A percentile compares a stretch with the other conserved stretches of the same genome.
Conservation (phyloP, 441 rosid genomes). For the Populus hybrid region DNA sequence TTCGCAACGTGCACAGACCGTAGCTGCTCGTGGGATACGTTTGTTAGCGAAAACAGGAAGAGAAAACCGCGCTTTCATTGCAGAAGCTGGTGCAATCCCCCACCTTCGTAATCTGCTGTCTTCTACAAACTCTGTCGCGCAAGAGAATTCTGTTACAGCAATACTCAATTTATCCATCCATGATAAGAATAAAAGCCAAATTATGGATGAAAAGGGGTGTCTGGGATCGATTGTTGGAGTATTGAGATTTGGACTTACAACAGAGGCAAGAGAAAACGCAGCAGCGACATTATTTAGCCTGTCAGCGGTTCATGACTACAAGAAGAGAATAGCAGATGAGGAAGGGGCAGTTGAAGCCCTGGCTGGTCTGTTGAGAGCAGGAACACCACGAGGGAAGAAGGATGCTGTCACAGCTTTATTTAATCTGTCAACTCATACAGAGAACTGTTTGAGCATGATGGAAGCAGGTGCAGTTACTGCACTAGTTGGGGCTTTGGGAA, state of each 20-base stretch:
- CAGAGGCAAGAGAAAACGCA: conserved; percentile 84
- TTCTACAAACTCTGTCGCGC: conserved; percentile 57
- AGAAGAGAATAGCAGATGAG: conserved; percentile 72
- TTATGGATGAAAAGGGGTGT: conserved; percentile 78
- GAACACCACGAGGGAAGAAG: conserved; percentile 82
- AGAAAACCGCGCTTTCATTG: conserved; percentile 80
- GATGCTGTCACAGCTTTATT: conserved; percentile 90
- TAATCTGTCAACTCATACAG: conserved; percentile 76
- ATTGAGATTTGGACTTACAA: conserved; percentile 62
- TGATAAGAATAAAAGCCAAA: conserved; percentile 73
- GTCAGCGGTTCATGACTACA: conserved; percentile 83
- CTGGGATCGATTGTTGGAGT: conserved; percentile 66
- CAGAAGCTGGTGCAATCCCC: conserved; percentile 30
- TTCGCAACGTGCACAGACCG: conserved; percentile 50
- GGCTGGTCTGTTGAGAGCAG: conserved; percentile 55
- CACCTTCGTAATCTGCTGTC: conserved; percentile 53
- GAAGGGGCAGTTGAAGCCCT: conserved; percentile 69
- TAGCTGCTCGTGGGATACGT: conserved; percentile 88
- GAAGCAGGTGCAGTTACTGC: conserved; percentile 73
- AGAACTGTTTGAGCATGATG: conserved; percentile 72
- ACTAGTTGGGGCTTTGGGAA: conserved; percentile 57
- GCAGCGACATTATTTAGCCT: conserved; percentile 91
- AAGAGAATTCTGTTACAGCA: conserved; percentile 87
- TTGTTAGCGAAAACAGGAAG: conserved; percentile 80
- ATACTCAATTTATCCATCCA: conserved; percentile 83